A percentile compares a stretch with the other conserved stretches of the same genome.
Conservation (phyloP, 441 rosid genomes). For the Gossypium lobatum region DNA sequence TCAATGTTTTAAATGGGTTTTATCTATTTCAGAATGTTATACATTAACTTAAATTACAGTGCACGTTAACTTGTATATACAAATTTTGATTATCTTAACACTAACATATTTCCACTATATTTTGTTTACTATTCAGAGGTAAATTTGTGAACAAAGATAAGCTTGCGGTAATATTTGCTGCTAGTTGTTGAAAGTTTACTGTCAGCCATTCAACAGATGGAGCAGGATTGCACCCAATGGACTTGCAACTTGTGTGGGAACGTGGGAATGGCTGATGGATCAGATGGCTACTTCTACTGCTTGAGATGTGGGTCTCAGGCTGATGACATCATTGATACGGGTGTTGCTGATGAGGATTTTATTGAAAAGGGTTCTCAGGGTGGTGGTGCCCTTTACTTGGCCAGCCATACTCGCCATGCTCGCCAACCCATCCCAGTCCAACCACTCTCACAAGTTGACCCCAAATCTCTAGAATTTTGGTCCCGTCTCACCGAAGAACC, state of each 20-base stretch:
- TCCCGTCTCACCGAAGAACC: slow-evolving; percentile 14
- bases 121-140: background rate
- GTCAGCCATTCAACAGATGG: background rate
- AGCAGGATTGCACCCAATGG: slow-evolving; percentile 8
- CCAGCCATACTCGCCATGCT: slow-evolving; percentile 28
- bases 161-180: background rate
- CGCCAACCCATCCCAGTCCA: slow-evolving; percentile 9
- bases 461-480: slow-evolving; percentile 31
- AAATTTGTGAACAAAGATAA: background rate
- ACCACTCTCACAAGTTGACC: slow-evolving; percentile 14
- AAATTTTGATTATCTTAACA: too few species aligned
- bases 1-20: too few species aligned
- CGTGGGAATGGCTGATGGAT: slow-evolving; percentile 29
- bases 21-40: too few species aligned
- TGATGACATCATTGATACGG: slow-evolving; percentile 42
- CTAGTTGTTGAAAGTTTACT: background rate
- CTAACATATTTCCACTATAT: too few species aligned
- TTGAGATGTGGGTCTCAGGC: slow-evolving; percentile 35
- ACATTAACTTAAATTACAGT: too few species aligned
- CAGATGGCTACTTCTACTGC: slow-evolving; percentile 47
- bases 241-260: slow-evolving; percentile 40
- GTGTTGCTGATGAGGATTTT: slow-evolving; percentile 53
- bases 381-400: slow-evolving; percentile 40
- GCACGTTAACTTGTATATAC: too few species aligned
- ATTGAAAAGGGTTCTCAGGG: slow-evolving; percentile 29